These are phyloP conservation scores for Botrytis paeoniae DNA, from an alignment of 2,329 filamentous ascomycete species.

Conservation along the genomic window DNA sequence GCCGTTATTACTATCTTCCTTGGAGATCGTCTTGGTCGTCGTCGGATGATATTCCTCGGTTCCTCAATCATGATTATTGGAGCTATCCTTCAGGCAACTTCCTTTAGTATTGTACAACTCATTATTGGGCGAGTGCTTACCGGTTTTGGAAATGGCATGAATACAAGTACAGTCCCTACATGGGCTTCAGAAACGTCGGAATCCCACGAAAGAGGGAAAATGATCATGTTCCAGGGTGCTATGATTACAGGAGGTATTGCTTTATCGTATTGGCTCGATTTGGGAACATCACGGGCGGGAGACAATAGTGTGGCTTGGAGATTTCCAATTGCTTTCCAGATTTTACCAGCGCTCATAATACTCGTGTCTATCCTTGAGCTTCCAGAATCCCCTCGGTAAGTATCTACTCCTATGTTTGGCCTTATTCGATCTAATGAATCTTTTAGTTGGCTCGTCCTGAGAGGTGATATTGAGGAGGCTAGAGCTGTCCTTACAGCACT, in stretches of 20 bases:
- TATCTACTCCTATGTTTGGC: not conserved
- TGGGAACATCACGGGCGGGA: slow-evolving; percentile 13
- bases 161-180: slow-evolving; percentile 43
- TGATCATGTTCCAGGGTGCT: slow-evolving; percentile 22
- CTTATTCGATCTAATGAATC: not conserved
- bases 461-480: slow-evolving; percentile 37
- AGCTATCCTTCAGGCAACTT: slow-evolving; percentile 39
- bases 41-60: slow-evolving; percentile 31
- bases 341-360: slow-evolving; percentile 16
- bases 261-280: slow-evolving; percentile 22
- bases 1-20: slow-evolving; percentile 36
- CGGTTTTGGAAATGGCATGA: slow-evolving; percentile 69
- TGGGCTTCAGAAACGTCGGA: slow-evolving; percentile 23
- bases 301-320: slow-evolving; percentile 17
- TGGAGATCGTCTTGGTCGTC: slow-evolving; percentile 41
- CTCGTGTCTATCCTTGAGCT: slow-evolving; percentile 29
- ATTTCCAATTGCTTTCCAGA: slow-evolving; percentile 22
- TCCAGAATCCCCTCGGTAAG: slow-evolving; percentile 37
- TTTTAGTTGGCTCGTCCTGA: slow-evolving; percentile 38
- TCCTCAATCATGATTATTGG: slow-evolving; percentile 31
- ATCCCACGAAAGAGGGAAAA: slow-evolving; percentile 20
- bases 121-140: slow-evolving; percentile 67
- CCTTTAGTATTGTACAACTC: slow-evolving; percentile 52
- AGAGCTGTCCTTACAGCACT: slow-evolving; percentile 36
- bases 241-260: slow-evolving; percentile 20